Conservation (phyloP, 192 early-diverging fungal species). For the Globomyces pollinis-pini region DNA sequence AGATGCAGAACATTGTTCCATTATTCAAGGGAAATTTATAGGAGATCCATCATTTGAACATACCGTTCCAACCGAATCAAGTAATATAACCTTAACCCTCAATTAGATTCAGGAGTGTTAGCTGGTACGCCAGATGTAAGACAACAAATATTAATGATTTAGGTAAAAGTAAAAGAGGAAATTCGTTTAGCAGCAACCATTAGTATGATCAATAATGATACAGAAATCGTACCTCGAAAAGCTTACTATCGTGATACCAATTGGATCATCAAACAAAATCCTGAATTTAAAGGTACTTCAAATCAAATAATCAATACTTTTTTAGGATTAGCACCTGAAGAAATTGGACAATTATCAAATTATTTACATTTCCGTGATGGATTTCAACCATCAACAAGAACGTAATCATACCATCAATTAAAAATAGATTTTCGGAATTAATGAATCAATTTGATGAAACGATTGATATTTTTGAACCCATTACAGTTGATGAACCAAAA, state of each 20-base stretch:
- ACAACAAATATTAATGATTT: conserved; percentile 20
- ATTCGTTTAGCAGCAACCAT: conserved; percentile 37
- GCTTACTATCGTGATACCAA: conserved; percentile 40
- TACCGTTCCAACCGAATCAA: background rate
- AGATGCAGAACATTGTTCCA: conserved; percentile 25
- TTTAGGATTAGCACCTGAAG: conserved; percentile 27
- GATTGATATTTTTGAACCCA: conserved; percentile 48
- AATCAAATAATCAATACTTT: too few relatives aligned
- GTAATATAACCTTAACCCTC: background rate
- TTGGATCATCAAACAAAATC: conserved; percentile 30
- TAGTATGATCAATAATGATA: conserved; percentile 41
- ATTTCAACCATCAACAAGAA: conserved; percentile 40
- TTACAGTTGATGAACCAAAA: conserved; percentile 40
- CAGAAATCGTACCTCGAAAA: conserved; percentile 44
- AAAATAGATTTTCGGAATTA: conserved; percentile 36
- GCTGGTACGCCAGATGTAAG: too few relatives aligned
- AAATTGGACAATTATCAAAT: conserved; percentile 35
- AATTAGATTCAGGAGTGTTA: conserved; percentile 5
- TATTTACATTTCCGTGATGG: conserved; percentile 50
- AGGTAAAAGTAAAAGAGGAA: conserved; percentile 36
- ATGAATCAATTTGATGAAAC: conserved; percentile 39
- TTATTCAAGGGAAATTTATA: conserved; percentile 35
- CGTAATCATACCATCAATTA: too few relatives aligned
- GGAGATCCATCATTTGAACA: conserved; percentile 46
- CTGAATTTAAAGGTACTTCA: conserved; percentile 32